A percentile compares a stretch with the other conserved stretches of the same genome.
These are phyloP conservation scores for Nannochloris sp. DNA, from an alignment of 139 green algal genomes.

Conservation along the genomic window DNA sequence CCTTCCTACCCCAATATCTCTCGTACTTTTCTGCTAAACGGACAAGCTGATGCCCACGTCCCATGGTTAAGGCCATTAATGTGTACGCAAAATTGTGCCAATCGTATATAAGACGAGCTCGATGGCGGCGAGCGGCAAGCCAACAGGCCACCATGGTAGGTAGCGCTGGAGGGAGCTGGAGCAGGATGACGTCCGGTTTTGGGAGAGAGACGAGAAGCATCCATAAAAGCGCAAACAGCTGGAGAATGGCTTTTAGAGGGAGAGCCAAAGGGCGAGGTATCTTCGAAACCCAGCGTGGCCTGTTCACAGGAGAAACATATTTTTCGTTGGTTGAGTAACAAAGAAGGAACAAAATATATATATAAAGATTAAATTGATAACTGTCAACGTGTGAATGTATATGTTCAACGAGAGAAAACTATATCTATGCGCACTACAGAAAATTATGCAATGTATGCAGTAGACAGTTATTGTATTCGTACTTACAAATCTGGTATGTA, in stretches of 20 bases:
- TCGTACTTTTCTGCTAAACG: constrained; percentile 52
- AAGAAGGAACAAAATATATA: background rate
- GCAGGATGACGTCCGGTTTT: constrained; percentile 42
- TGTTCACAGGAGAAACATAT: no score
- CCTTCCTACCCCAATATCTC: constrained; percentile 36
- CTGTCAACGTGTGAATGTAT: no score
- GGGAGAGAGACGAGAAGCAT: constrained; percentile 50
- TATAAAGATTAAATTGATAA: no score
- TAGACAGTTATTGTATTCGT: no score
- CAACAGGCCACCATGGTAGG: constrained; percentile 72
- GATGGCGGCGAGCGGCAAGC: constrained; percentile 50
- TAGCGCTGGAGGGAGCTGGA: constrained; percentile 88
- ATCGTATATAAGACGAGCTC: constrained; percentile 73
- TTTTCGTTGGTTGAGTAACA: background rate
- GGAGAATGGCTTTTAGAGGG: constrained; percentile 57
- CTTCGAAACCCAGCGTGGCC: constrained; percentile 13
- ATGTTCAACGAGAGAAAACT: no score
- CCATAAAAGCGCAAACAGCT: constrained; percentile 53
- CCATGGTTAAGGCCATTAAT: constrained; percentile 70
- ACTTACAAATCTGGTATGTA: constrained; percentile 25
- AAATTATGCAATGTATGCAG: background rate
- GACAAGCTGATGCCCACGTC: constrained; percentile 43
- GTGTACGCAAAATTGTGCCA: constrained; percentile 96
- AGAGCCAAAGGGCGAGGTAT: constrained; percentile 48
- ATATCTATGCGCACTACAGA: no score